phyloP scores from a whole-genome alignment of 1,284 basidiomycete genomes.

The Phaffia rhodozyma region DNA sequence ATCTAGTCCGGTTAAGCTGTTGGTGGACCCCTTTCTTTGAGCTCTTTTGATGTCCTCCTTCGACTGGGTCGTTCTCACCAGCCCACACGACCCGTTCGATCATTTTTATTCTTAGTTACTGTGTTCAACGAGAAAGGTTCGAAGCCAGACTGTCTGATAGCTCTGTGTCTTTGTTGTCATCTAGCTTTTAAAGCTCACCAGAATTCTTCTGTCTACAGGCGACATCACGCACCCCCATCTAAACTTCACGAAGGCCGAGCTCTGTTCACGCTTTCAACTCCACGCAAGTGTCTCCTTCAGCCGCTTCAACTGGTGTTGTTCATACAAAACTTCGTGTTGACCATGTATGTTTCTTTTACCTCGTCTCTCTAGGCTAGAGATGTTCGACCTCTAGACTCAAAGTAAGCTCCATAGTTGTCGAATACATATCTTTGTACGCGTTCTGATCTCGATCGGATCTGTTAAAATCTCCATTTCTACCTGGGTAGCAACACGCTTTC shows the following conservation, averaged over 20 bases:
- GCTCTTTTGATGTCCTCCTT: not conserved
- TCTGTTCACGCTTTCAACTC: not conserved
- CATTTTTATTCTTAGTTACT: not conserved
- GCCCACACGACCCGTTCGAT: not conserved
- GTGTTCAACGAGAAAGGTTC: not conserved
- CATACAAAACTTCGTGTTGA: too few species aligned
- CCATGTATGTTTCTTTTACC: too few species aligned
- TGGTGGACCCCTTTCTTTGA: not conserved
- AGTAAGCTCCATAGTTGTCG: not conserved
- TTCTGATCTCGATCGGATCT: too few species aligned
- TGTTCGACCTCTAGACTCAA: conserved; percentile 13
- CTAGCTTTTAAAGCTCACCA: too few species aligned
- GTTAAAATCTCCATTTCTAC: not conserved
- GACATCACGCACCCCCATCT: conserved; percentile 8
- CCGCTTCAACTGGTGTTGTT: too few species aligned
- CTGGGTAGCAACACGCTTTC: not conserved
- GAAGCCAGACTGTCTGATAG: too few species aligned
- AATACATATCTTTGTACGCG: not conserved
- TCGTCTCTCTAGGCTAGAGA: conserved; percentile 8
- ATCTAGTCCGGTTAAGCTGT: conserved; percentile 5
- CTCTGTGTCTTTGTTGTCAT: too few species aligned
- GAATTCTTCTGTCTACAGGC: not conserved
- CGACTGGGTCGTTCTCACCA: not conserved
- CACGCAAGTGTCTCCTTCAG: not conserved
- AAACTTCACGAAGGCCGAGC: conserved; percentile 8